Conservation (phyloP, 2,329 filamentous ascomycete species). For the Paracorniculantispora psalliotae region DNA sequence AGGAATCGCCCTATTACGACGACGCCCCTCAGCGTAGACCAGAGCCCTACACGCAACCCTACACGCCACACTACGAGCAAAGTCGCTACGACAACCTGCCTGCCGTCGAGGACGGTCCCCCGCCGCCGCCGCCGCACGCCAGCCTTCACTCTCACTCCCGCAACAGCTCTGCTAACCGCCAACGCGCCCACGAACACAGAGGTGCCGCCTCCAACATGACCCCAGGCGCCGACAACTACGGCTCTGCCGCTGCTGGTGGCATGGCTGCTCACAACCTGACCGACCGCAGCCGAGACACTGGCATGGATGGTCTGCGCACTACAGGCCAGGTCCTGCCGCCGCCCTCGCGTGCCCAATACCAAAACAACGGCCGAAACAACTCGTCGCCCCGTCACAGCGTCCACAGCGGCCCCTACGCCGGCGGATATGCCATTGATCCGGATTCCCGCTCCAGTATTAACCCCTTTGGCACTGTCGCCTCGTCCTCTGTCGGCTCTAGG, state of each 20-base stretch:
- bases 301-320: constrained; percentile 54
- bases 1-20: constrained; percentile 25
- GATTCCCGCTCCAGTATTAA: constrained; percentile 41
- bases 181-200: constrained; percentile 19
- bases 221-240: constrained; percentile 63
- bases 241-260: constrained; percentile 54
- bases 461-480: constrained; percentile 30
- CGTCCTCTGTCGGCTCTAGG: constrained; percentile 26
- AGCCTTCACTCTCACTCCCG: constrained; percentile 22
- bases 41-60: constrained; percentile 4
- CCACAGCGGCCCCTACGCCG: constrained; percentile 18
- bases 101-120: neutral
- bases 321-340: constrained; percentile 32
- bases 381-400: constrained; percentile 1
- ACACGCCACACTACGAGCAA: constrained; percentile 3
- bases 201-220: constrained; percentile 39
- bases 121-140: constrained; percentile 19
- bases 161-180: constrained; percentile 17
- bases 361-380: neutral
- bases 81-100: constrained; percentile 8
- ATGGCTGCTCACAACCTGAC: constrained; percentile 63
- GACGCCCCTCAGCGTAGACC: constrained; percentile 14
- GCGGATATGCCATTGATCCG: constrained; percentile 25
- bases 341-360: constrained; percentile 30
- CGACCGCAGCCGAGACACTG: constrained; percentile 56